phyloP scores from a whole-genome alignment of 495 filamentous ascomycete genomes.

The Glutinoglossum americanum region DNA sequence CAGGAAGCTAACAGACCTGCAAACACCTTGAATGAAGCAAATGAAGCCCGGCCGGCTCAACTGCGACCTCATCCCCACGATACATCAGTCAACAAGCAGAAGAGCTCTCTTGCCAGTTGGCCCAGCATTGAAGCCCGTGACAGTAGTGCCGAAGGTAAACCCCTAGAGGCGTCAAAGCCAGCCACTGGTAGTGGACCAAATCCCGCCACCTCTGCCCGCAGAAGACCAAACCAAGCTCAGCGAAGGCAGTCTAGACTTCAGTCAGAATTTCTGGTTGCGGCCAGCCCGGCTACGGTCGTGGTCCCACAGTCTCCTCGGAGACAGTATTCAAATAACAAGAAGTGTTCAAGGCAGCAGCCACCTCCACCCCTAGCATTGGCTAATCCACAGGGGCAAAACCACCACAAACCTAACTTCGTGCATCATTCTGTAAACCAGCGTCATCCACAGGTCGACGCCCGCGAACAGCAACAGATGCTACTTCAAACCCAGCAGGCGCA shows the following conservation, averaged over 20 bases:
- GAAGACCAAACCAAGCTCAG: constrained; percentile 28
- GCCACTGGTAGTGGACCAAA: background rate
- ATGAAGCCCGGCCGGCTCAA: background rate
- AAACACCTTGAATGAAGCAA: background rate
- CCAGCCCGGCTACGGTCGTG: background rate
- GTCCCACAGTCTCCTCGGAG: background rate
- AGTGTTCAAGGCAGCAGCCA: background rate
- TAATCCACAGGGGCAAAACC: background rate
- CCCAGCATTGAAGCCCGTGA: background rate
- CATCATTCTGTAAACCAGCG: background rate
- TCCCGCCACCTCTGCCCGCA: background rate
- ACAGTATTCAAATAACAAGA: background rate
- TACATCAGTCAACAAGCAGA: background rate
- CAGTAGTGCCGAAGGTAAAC: background rate
- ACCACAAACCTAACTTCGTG: background rate
- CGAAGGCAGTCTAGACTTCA: constrained; percentile 24
- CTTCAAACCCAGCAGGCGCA: background rate
- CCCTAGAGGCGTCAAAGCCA: background rate
- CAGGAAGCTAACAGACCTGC: background rate
- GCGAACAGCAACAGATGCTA: background rate
- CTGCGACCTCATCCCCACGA: background rate
- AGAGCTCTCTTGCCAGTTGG: background rate
- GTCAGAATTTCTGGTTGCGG: background rate
- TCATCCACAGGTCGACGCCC: background rate
- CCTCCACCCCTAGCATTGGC: background rate